A percentile compares a stretch with the other conserved stretches of the same genome.
Conservation (phyloP, 306 rosid species). For the Dryas drummondii region DNA sequence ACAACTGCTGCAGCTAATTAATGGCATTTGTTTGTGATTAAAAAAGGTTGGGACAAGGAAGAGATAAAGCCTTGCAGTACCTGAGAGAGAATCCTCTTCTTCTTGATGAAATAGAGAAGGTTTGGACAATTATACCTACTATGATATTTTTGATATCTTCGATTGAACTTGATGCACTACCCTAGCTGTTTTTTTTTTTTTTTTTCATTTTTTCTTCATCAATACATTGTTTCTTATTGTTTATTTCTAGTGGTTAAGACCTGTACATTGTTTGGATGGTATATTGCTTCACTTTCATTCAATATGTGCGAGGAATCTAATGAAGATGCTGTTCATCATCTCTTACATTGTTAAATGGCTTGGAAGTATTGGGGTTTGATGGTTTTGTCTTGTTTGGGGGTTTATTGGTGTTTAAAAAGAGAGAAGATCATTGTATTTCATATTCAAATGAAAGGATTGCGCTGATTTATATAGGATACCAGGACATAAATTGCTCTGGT, state of each 20-base stretch:
- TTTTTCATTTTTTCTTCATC: background rate
- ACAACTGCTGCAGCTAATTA: constrained; percentile 17
- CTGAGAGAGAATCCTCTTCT: constrained; percentile 72
- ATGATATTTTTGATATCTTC: constrained; percentile 13
- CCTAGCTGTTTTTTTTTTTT: background rate
- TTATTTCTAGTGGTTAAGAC: background rate
- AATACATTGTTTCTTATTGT: background rate
- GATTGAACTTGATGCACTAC: constrained; percentile 3
- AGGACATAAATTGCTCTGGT: background rate
- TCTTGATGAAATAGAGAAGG: constrained; percentile 91
- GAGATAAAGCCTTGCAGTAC: constrained; percentile 87
- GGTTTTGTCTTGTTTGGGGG: background rate
- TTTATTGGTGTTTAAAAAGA: too few relatives aligned
- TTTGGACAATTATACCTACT: constrained; percentile 24
- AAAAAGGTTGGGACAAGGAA: constrained; percentile 93
- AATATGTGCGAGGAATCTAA: background rate
- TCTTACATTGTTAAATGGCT: background rate
- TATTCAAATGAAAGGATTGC: background rate
- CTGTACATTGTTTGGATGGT: background rate
- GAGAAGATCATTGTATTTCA: background rate
- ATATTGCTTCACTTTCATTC: background rate
- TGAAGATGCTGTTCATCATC: background rate
- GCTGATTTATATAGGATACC: background rate
- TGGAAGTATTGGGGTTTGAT: background rate
- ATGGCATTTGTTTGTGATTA: constrained; percentile 15